A percentile compares a stretch with the other conserved stretches of the same genome.
phyloP scores from a whole-genome alignment of 2,329 filamentous ascomycete genomes.

The Whalleya microplaca region DNA sequence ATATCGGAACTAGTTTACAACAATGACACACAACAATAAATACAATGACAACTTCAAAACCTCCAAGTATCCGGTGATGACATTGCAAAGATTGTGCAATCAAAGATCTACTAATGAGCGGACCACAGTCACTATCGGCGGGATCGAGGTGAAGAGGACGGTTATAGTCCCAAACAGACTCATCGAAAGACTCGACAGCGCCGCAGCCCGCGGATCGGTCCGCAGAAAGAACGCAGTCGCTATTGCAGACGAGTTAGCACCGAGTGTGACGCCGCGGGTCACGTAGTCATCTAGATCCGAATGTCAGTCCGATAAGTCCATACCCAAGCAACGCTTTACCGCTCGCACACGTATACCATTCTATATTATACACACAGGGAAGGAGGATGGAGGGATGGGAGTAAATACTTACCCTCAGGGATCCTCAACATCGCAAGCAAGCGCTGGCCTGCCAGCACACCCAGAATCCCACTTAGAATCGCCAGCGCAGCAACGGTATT shows the following conservation, averaged over 20 bases:
- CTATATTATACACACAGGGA: background rate
- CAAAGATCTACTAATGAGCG: constrained; percentile 50
- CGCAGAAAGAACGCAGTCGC: constrained; percentile 60
- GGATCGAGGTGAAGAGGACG: constrained; percentile 61
- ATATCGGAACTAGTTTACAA: too few species aligned
- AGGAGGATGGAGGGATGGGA: background rate
- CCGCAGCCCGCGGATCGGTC: constrained; percentile 61
- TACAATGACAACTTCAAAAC: background rate
- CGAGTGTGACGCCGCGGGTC: constrained; percentile 64
- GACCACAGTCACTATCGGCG: constrained; percentile 53
- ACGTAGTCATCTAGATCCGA: constrained; percentile 59
- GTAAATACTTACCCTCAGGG: constrained; percentile 52
- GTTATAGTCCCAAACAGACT: constrained; percentile 63
- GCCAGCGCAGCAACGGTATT: constrained; percentile 60
- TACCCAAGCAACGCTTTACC: background rate
- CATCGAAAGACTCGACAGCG: constrained; percentile 63
- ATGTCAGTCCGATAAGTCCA: background rate
- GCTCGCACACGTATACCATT: background rate
- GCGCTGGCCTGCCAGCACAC: constrained; percentile 56
- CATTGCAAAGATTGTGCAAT: background rate
- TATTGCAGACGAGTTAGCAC: constrained; percentile 63
- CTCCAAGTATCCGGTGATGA: background rate
- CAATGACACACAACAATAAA: too few species aligned
- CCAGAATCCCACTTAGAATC: constrained; percentile 63
- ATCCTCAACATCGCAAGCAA: constrained; percentile 55